Evolutionary conservation across 2,329 filamentous ascomycete species (phyloP).

Genomic region (Colletotrichum nymphaeae): DNA sequence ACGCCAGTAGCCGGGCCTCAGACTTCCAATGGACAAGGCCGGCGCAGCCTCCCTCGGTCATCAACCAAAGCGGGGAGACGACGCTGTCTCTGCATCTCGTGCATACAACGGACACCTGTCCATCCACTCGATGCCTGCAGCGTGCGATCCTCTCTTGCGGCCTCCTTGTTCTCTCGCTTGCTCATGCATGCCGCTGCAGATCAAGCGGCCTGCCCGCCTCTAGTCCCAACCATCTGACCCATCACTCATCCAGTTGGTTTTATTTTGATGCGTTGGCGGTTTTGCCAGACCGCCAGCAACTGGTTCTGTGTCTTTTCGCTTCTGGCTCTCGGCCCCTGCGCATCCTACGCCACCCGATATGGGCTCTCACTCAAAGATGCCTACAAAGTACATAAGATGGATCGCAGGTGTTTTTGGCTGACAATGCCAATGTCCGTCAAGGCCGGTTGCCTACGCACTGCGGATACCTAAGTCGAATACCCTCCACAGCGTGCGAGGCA

Average conservation of each 20-base stretch:
- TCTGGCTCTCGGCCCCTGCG: neutral
- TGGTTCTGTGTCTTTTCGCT: neutral
- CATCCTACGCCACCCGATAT: neutral
- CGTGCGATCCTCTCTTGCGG: neutral
- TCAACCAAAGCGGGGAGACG: slow-evolving; percentile 1
- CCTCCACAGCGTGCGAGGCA: neutral
- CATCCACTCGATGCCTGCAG: slow-evolving; percentile 20
- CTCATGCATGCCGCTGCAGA: slow-evolving; percentile 24
- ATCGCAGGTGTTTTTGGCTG: slow-evolving; percentile 4
- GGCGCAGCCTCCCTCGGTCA: neutral
- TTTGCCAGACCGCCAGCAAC: neutral
- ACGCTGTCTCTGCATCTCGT: slow-evolving; percentile 18
- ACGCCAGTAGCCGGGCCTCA: neutral
- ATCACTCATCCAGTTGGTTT: neutral
- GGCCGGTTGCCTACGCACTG: too few relatives aligned
- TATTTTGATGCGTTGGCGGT: slow-evolving; percentile 28
- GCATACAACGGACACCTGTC: slow-evolving; percentile 7
- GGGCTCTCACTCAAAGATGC: neutral
- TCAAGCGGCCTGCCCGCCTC: slow-evolving; percentile 26
- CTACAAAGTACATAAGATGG: slow-evolving; percentile 7
- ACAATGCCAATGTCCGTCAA: neutral
- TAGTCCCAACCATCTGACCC: slow-evolving; percentile 16
- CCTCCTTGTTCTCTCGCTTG: neutral
- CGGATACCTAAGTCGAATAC: neutral
- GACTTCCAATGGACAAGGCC: neutral